Evolutionary conservation across 148 eudicot species (phyloP).

Genomic region (Vaccinium myrtillus): DNA sequence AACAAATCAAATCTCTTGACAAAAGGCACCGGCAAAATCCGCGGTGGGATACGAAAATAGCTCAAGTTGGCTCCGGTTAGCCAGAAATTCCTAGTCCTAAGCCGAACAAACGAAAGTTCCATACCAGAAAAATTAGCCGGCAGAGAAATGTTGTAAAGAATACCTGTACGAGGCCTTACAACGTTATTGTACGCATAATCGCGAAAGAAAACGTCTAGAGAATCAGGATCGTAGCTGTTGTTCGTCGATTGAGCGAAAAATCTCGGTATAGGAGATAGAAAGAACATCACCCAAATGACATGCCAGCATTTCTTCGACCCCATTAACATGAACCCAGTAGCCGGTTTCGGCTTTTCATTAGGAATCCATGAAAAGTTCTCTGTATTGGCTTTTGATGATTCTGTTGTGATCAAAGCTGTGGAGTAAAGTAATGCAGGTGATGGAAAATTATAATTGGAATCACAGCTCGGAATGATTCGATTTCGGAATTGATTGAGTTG

Average conservation of each 20-base stretch:
- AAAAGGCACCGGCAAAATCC: slow-evolving; percentile 38
- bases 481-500: background rate
- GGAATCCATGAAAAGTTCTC: slow-evolving; percentile 14
- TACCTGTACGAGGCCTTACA: slow-evolving; percentile 45
- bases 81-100: slow-evolving; percentile 47
- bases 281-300: slow-evolving; percentile 34
- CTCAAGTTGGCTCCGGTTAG: slow-evolving; percentile 43
- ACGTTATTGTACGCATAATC: slow-evolving; percentile 25
- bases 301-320: slow-evolving; percentile 39
- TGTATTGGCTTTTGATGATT: background rate
- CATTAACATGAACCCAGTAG: slow-evolving; percentile 34
- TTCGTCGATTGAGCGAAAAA: slow-evolving; percentile 18
- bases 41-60: slow-evolving; percentile 52
- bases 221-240: background rate
- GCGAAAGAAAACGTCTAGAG: slow-evolving; percentile 46
- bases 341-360: slow-evolving; percentile 8
- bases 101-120: slow-evolving; percentile 43
- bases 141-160: slow-evolving; percentile 45
- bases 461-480: slow-evolving; percentile 9
- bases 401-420: background rate
- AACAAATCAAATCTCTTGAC: slow-evolving; percentile 50
- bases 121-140: slow-evolving; percentile 62
- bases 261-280: slow-evolving; percentile 1
- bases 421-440: background rate
- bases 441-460: background rate